Evolutionary conservation across 148 eudicot species (phyloP), one percentile per base, ranked within the genome.

Genomic region (Rhododendron henanense): DNA sequence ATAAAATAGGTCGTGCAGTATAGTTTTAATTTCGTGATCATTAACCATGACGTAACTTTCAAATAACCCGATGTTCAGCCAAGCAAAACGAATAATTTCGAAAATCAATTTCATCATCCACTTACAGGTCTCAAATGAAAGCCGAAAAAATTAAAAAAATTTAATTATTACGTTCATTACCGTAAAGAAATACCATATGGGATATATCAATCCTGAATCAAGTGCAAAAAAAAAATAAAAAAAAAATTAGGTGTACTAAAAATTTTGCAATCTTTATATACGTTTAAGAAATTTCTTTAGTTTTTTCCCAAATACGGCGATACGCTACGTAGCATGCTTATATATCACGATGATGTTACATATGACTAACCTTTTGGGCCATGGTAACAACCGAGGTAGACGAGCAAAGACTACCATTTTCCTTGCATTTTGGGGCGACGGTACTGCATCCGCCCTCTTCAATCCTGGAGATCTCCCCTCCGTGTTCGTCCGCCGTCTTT

Each of bases 291-390:
- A 51, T 31, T 7, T 18, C 4, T 55, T 15, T 55, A 31, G 1
- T 18, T 2, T 13, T 14, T 31, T 4, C 0, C 14, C 14, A 10
- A 16, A 3, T 4, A 7, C 0, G 13, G 8, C 10, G 69, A 61
- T 23, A 61, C 3, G 28, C 8, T 61, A 25, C 59, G 15, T 1
- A 53, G 6, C 3, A 15, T 15, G 5, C n/a, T 55, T 55, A 28
- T 28, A 28, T 28, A 16, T 18, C 21, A 7, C 3, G 18, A 5
- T 10, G 35, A 67, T 67, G 4, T 67, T 8, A 90, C 4, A 45
- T 78, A 77, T 78, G 8, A 47, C 83, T 3, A 15, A 92, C 94
- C 94, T 91, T 92, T 90, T 94, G 96, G 13, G 89, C 55, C 28
- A 87, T 61, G 85, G 84, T 83, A 44, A 93, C 93, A 4, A 90